Conservation (phyloP, 106 monocot genomes). For the Allium cepa region DNA sequence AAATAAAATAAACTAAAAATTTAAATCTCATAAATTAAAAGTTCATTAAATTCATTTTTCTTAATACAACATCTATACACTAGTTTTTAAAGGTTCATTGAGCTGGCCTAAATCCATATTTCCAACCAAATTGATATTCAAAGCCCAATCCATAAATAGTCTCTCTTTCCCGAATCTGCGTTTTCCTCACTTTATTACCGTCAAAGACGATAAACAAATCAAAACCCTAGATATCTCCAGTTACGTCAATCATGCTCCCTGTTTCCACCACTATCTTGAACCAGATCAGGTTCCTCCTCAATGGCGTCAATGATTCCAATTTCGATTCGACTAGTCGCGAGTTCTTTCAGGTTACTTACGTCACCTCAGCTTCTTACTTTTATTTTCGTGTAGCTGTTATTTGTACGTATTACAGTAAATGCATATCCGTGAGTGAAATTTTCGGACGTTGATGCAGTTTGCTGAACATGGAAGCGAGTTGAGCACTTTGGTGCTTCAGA, state of each 20-base stretch:
- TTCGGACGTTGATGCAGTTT: conserved; percentile 28
- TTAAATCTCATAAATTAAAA: no score
- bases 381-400: not conserved
- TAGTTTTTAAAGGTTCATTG: no score
- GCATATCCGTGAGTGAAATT: no score
- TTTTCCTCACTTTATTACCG: no score
- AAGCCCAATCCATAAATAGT: no score
- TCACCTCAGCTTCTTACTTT: not conserved
- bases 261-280: conserved; percentile 19
- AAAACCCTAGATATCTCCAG: not conserved
- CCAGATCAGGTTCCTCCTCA: conserved; percentile 41
- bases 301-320: conserved; percentile 6
- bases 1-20: no score
- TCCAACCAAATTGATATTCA: no score
- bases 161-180: no score
- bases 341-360: not conserved
- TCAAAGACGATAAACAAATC: not conserved
- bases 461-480: conserved; percentile 60
- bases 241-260: conserved; percentile 24
- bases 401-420: no score
- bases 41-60: no score
- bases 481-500: conserved; percentile 54
- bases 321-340: not conserved
- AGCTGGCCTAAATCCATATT: no score
- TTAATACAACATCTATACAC: no score